phyloP scores from a whole-genome alignment of 2,329 filamentous ascomycete species.

The Gliomastix tumulicola region DNA sequence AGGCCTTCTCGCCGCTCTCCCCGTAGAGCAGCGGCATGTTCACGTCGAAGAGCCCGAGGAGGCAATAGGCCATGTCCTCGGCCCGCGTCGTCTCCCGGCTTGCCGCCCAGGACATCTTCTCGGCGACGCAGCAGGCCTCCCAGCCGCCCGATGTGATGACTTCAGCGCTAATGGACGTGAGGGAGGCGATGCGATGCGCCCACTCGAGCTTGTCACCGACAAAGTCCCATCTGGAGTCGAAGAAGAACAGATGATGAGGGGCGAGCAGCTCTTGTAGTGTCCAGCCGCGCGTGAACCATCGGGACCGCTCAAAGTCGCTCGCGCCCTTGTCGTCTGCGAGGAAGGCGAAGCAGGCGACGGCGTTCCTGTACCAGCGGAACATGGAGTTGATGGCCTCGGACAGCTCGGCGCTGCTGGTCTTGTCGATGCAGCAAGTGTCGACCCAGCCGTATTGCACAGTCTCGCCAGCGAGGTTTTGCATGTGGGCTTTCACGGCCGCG shows the following conservation, averaged over 20 bases:
- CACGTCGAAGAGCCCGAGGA: slow-evolving; percentile 12
- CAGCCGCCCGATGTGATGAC: too few relatives aligned
- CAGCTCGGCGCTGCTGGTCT: slow-evolving; percentile 12
- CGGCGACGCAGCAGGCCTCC: not conserved
- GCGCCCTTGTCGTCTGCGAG: slow-evolving; percentile 11
- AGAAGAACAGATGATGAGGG: slow-evolving; percentile 4
- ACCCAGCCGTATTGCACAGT: slow-evolving; percentile 15
- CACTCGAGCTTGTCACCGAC: slow-evolving; percentile 10
- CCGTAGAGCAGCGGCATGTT: slow-evolving; percentile 13
- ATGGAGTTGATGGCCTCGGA: slow-evolving; percentile 17
- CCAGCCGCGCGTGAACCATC: slow-evolving; percentile 14
- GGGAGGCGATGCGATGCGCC: slow-evolving; percentile 11
- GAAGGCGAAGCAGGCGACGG: slow-evolving; percentile 15
- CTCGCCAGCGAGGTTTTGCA: slow-evolving; percentile 3
- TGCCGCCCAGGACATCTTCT: slow-evolving; percentile 13
- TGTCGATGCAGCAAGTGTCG: slow-evolving; percentile 19
- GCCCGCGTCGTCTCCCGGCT: slow-evolving; percentile 9
- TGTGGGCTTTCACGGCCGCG: slow-evolving; percentile 11
- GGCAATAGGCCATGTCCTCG: slow-evolving; percentile 13
- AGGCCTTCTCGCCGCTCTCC: slow-evolving; percentile 12
- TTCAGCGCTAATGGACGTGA: slow-evolving; percentile 17
- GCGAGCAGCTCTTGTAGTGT: slow-evolving; percentile 8
- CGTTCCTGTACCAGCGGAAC: slow-evolving; percentile 15
- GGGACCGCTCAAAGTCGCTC: slow-evolving; percentile 6
- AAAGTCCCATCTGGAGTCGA: slow-evolving; percentile 4